Conservation (phyloP, 2,329 filamentous ascomycete species). For the Exutisphaerella laricina region DNA sequence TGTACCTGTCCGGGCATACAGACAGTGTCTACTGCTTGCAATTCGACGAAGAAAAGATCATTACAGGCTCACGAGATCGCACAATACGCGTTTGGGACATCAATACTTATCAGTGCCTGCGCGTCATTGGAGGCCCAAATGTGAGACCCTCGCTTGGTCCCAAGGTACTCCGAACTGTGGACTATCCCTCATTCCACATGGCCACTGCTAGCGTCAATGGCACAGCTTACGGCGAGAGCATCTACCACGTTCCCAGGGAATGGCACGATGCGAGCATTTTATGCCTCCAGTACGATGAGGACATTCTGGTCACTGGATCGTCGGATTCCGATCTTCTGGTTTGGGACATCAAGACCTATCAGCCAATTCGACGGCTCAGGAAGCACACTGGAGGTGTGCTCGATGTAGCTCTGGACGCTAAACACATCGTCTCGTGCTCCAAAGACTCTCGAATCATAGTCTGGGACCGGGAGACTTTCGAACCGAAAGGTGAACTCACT, state of each 20-base stretch:
- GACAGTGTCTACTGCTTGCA: conserved; percentile 98
- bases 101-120: conserved; percentile 74
- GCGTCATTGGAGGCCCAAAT: conserved; percentile 75
- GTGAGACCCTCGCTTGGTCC: conserved; percentile 48
- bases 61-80: conserved; percentile 90
- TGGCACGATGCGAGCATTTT: conserved; percentile 91
- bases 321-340: conserved; percentile 89
- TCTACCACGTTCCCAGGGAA: conserved; percentile 43
- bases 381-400: conserved; percentile 84
- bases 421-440: conserved; percentile 92
- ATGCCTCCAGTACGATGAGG: conserved; percentile 88
- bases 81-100: conserved; percentile 97
- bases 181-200: conserved; percentile 36
- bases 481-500: conserved; percentile 68
- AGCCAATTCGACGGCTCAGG: conserved; percentile 69
- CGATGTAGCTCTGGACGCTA: conserved; percentile 86
- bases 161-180: conserved; percentile 40
- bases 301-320: conserved; percentile 90
- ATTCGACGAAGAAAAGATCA: conserved; percentile 96
- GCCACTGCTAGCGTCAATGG: conserved; percentile 43
- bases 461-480: conserved; percentile 79
- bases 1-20: conserved; percentile 87
- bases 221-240: conserved; percentile 41
- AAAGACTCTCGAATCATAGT: conserved; percentile 93
- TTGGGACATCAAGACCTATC: conserved; percentile 77